Evolutionary conservation across 1,139 yeast species (phyloP).

Genomic region (Yamadazyma spencermartinsiae): DNA sequence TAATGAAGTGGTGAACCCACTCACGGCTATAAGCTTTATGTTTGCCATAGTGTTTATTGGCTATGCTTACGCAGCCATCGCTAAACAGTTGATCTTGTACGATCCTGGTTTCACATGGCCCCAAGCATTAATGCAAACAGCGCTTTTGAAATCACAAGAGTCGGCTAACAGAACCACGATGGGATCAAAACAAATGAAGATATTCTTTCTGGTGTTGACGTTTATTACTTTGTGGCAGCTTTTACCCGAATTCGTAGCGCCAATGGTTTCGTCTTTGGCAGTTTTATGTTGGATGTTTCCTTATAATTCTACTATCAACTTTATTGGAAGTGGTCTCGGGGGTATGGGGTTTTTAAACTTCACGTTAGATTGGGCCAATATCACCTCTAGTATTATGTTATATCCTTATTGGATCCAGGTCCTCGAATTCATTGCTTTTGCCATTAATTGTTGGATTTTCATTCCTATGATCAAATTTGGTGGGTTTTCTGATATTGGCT

Average conservation of each 20-base stretch:
- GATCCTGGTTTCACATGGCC: conserved; percentile 49
- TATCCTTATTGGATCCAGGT: conserved; percentile 48
- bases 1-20: conserved; percentile 28
- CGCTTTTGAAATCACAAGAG: conserved; percentile 38
- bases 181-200: conserved; percentile 31
- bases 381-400: conserved; percentile 44
- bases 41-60: conserved; percentile 50
- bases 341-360: conserved; percentile 46
- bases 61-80: conserved; percentile 48
- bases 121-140: conserved; percentile 48
- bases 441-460: conserved; percentile 41
- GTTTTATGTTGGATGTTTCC: conserved; percentile 48
- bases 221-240: conserved; percentile 42
- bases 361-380: conserved; percentile 48
- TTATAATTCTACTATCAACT: conserved; percentile 31
- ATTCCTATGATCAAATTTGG: conserved; percentile 44
- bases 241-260: conserved; percentile 44
- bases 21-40: conserved; percentile 40
- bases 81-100: conserved; percentile 39
- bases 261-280: conserved; percentile 43
- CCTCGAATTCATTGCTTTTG: conserved; percentile 43
- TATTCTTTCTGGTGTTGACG: conserved; percentile 30
- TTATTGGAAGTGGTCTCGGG: conserved; percentile 47
- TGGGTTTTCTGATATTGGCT: conserved; percentile 28
- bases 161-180: conserved; percentile 7